Evolutionary conservation across 768 basidiomycete species (phyloP).

Genomic region (Termitomyces sp.): DNA sequence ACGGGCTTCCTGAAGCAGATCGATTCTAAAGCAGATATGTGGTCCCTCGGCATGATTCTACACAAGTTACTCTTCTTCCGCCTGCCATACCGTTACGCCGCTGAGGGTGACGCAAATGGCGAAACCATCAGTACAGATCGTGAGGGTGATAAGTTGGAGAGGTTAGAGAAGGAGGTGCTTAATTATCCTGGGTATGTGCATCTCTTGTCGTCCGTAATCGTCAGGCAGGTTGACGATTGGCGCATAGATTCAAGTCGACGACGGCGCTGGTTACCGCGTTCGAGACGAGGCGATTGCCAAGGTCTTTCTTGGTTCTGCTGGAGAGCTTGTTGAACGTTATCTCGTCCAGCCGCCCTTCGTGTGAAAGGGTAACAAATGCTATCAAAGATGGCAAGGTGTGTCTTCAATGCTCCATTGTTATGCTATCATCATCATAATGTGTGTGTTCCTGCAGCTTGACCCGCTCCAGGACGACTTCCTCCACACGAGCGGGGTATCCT

Average conservation of each 20-base stretch:
- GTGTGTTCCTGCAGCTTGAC: slow-evolving; percentile 8
- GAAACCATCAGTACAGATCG: slow-evolving; percentile 31
- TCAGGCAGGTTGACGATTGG: background rate
- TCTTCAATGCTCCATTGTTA: slow-evolving; percentile 5
- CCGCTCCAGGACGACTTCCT: slow-evolving; percentile 12
- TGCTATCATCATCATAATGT: background rate
- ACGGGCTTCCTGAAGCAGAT: slow-evolving; percentile 65
- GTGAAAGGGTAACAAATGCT: slow-evolving; percentile 65
- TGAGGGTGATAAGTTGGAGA: slow-evolving; percentile 60
- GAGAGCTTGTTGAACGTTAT: slow-evolving; percentile 62
- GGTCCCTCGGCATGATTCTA: slow-evolving; percentile 95
- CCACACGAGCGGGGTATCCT: slow-evolving; percentile 2
- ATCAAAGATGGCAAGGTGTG: slow-evolving; percentile 71
- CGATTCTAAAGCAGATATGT: slow-evolving; percentile 92
- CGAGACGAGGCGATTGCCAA: slow-evolving; percentile 66
- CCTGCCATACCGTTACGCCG: slow-evolving; percentile 75
- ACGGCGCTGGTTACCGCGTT: slow-evolving; percentile 48
- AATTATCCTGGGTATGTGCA: slow-evolving; percentile 63
- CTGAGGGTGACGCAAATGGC: slow-evolving; percentile 48
- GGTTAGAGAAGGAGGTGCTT: slow-evolving; percentile 67
- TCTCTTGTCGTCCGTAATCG: background rate
- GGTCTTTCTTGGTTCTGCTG: slow-evolving; percentile 64
- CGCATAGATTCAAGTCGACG: slow-evolving; percentile 43
- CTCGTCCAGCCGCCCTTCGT: slow-evolving; percentile 60
- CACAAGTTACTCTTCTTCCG: slow-evolving; percentile 91